Conservation (phyloP, 2,329 filamentous ascomycete species). For the Fusarium sp. region DNA sequence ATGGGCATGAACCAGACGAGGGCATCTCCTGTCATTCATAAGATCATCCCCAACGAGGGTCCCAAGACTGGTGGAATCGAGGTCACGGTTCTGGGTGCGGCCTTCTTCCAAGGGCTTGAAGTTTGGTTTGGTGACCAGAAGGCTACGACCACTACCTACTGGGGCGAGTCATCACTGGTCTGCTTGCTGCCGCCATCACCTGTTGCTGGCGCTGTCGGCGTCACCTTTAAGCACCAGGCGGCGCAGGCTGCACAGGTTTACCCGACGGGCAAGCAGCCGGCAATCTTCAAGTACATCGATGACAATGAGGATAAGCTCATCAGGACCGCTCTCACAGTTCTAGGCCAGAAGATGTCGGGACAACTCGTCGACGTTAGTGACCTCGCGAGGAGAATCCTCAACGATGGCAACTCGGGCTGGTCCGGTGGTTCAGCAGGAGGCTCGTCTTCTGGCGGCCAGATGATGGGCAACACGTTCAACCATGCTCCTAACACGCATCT, state of each 20-base stretch:
- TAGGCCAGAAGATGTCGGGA: slow-evolving; percentile 74
- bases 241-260: slow-evolving; percentile 52
- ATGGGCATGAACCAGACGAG: slow-evolving; percentile 62
- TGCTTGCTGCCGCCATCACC: slow-evolving; percentile 80
- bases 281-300: slow-evolving; percentile 79
- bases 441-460: slow-evolving; percentile 57
- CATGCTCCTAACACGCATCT: slow-evolving; percentile 63
- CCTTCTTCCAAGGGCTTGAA: slow-evolving; percentile 81
- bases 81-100: slow-evolving; percentile 84
- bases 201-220: slow-evolving; percentile 74
- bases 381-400: slow-evolving; percentile 70
- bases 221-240: slow-evolving; percentile 73
- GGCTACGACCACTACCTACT: slow-evolving; percentile 80
- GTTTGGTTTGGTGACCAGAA: slow-evolving; percentile 82
- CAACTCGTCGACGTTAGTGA: slow-evolving; percentile 71
- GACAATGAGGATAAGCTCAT: slow-evolving; percentile 77
- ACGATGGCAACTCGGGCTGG: slow-evolving; percentile 61
- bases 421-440: slow-evolving; percentile 55
- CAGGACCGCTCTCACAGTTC: slow-evolving; percentile 73
- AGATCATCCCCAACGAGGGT: slow-evolving; percentile 85
- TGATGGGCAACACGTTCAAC: slow-evolving; percentile 55
- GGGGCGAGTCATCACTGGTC: slow-evolving; percentile 83
- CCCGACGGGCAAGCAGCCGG: slow-evolving; percentile 55
- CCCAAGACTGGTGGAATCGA: slow-evolving; percentile 87
- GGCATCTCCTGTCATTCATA: slow-evolving; percentile 73